Conservation (phyloP, 73 alveolate genomes). For the Uronychia setigera region DNA sequence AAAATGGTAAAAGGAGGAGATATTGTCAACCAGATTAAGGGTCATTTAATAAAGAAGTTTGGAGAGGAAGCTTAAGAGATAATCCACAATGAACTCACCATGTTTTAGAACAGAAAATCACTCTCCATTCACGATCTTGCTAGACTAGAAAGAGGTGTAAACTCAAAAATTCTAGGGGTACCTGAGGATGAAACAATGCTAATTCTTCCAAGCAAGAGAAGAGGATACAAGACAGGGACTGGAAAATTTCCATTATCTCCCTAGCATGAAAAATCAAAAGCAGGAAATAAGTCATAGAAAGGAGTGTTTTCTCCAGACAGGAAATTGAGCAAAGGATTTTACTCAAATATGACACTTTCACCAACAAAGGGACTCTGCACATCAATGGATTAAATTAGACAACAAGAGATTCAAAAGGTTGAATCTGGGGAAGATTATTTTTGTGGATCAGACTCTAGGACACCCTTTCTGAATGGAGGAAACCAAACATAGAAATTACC, state of each 20-base stretch:
- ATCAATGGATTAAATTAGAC: neutral
- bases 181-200: neutral
- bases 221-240: neutral
- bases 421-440: neutral
- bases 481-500: too few species aligned
- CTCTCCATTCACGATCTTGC: neutral
- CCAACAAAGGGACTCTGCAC: neutral
- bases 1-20: neutral
- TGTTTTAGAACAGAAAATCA: neutral
- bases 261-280: neutral
- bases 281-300: neutral
- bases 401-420: neutral
- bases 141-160: neutral
- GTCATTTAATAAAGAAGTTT: neutral
- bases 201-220: neutral
- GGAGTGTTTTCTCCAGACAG: neutral
- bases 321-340: neutral
- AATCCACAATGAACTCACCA: neutral
- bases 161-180: neutral
- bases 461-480: neutral
- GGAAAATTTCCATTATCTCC: neutral
- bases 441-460: neutral
- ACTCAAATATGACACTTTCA: neutral
- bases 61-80: neutral
- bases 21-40: neutral